Evolutionary conservation across 2,329 filamentous ascomycete species (phyloP), one percentile per base, ranked within the genome.

Genomic region (Colletotrichum sp.): DNA sequence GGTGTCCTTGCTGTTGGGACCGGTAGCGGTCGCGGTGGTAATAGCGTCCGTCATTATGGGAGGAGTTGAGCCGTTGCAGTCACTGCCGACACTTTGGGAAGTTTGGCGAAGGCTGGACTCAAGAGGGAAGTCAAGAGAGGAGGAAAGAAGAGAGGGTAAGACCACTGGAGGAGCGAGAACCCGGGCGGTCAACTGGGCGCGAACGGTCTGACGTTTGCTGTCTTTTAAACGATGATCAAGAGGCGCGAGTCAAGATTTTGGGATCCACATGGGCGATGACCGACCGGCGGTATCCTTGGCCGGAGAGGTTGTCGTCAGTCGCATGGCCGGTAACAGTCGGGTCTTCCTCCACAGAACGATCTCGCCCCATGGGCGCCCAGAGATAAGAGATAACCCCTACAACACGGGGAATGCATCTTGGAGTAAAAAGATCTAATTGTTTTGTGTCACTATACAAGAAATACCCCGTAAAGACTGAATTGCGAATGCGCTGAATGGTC

Each of bases 311-410:
- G 62, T 74, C 72, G 56, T 72, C 72, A 67, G 72, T 74, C 43
- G 28, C 61, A 30, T 73, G 21, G 38, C 16, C 73, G 69, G 56
- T 68, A 48, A 18, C 56, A 58, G 58, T 64, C 70, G 73, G 63
- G 63, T 61, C 30, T 58, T 69, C 64, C 73, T 75, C 73, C 73
- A 73, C 64, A 69, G 48, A 73, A 69, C n/a, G 43, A 75, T 75
- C 69, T 75, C 70, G 63, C 69, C 73, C 69, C 73, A 69, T 68
- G 73, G 73, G 73, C 69, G 48, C 56, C 38, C 10, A 73, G 34
- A 73, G 73, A 75, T 75, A 75, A 68, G 69, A 69, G n/a, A 64
- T 30, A 26, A 34, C 56, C 28, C 58, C 36, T 67, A 63, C 61
- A 75, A 69, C 30, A 73, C 73, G 69, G 73, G 69, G 70, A 59